Conservation (phyloP, 768 basidiomycete species). For the Candolleomyces aberdarensis region DNA sequence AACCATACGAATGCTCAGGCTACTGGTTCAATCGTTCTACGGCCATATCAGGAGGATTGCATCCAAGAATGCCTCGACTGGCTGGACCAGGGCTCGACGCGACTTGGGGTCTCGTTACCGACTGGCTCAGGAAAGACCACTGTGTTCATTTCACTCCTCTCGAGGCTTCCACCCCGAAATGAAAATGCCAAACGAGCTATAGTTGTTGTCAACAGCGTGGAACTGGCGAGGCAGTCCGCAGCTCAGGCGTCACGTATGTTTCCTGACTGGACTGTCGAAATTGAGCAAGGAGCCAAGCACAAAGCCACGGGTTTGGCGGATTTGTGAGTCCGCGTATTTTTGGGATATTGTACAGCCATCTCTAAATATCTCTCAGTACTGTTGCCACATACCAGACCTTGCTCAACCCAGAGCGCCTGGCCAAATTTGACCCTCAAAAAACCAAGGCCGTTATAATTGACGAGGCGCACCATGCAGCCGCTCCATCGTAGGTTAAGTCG, state of each 20-base stretch:
- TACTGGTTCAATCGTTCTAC: slow-evolving; percentile 36
- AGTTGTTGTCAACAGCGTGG: slow-evolving; percentile 86
- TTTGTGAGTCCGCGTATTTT: slow-evolving; percentile 50
- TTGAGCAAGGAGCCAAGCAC: slow-evolving; percentile 83
- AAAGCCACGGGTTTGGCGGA: slow-evolving; percentile 79
- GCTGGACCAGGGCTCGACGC: slow-evolving; percentile 58
- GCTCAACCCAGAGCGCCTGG: slow-evolving; percentile 55
- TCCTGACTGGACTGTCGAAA: slow-evolving; percentile 79
- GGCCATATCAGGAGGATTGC: slow-evolving; percentile 89
- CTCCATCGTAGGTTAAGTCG: slow-evolving; percentile 64
- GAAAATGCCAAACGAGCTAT: slow-evolving; percentile 56
- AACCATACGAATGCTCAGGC: slow-evolving; percentile 9
- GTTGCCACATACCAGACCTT: slow-evolving; percentile 90
- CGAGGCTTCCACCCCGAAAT: slow-evolving; percentile 52
- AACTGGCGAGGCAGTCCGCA: slow-evolving; percentile 86
- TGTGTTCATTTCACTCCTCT: slow-evolving; percentile 82
- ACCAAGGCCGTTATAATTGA: slow-evolving; percentile 84
- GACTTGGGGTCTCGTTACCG: slow-evolving; percentile 82
- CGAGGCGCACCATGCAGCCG: slow-evolving; percentile 95
- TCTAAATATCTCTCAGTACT: slow-evolving; percentile 38
- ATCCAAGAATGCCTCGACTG: slow-evolving; percentile 75
- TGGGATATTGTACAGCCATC: not conserved
- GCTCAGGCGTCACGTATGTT: slow-evolving; percentile 62
- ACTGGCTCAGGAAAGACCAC: slow-evolving; percentile 90
- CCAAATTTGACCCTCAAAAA: slow-evolving; percentile 66